These are phyloP conservation scores for Gillenia trifoliata DNA, from an alignment of 306 rosid species.

Conservation along the genomic window DNA sequence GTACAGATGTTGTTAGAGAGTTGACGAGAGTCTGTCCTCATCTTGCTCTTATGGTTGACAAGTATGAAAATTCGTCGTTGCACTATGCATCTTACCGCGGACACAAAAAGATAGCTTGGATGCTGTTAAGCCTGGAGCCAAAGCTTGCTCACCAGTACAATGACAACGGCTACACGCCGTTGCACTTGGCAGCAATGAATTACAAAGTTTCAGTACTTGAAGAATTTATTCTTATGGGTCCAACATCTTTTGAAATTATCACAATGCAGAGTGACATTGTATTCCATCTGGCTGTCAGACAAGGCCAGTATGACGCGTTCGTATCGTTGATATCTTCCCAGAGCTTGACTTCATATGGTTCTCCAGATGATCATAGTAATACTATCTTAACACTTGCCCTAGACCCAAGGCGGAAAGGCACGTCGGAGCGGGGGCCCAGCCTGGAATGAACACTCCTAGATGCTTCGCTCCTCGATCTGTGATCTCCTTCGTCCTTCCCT, in stretches of 20 bases:
- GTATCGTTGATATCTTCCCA: conserved; percentile 41
- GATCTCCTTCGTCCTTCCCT: too few relatives aligned
- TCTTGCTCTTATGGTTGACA: conserved; percentile 31
- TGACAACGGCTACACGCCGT: conserved; percentile 57
- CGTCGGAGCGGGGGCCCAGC: too few relatives aligned
- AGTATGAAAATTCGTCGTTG: conserved; percentile 48
- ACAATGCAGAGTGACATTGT: conserved; percentile 64
- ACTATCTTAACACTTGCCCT: too few relatives aligned
- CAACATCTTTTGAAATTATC: conserved; percentile 36
- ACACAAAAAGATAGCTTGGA: conserved; percentile 42
- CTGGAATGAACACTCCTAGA: too few relatives aligned
- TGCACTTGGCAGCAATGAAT: conserved; percentile 56
- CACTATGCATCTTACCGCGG: conserved; percentile 51
- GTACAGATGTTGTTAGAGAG: conserved; percentile 59
- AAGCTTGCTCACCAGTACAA: conserved; percentile 43
- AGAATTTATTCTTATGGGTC: conserved; percentile 33
- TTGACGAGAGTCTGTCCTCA: conserved; percentile 37
- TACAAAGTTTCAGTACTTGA: conserved; percentile 47
- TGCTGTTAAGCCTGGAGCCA: conserved; percentile 39
- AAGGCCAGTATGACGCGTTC: conserved; percentile 47
- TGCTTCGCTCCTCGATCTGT: too few relatives aligned
- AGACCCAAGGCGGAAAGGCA: too few relatives aligned
- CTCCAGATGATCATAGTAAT: too few relatives aligned
- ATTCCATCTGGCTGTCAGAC: conserved; percentile 62
- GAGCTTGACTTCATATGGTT: too few relatives aligned